phyloP scores from a whole-genome alignment of 192 early-diverging fungal species.

The Geosiphon pyriformis region DNA sequence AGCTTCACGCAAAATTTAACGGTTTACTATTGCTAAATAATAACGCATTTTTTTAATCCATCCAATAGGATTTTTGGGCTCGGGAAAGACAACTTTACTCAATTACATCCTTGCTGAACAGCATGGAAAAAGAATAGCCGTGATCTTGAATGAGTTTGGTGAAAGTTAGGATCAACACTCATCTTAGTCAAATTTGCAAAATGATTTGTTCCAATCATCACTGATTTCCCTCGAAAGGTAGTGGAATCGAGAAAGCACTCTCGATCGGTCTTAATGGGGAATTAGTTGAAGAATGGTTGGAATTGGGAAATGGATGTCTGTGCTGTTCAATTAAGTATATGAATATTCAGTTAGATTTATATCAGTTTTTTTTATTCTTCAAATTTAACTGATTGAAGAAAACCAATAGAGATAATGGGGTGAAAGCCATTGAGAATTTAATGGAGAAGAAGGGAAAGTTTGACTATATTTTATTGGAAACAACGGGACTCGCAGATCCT shows the following conservation, averaged over 20 bases:
- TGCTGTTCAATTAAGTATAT: slow-evolving; percentile 94
- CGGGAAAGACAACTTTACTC: slow-evolving; percentile 91
- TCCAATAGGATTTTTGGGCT: slow-evolving; percentile 67
- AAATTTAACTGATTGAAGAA: no score
- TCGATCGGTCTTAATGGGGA: slow-evolving; percentile 76
- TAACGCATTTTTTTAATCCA: neutral
- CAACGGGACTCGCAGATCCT: slow-evolving; percentile 76
- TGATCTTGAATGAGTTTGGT: slow-evolving; percentile 99
- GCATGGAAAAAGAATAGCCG: slow-evolving; percentile 94
- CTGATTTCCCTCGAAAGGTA: slow-evolving; percentile 48
- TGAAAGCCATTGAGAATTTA: slow-evolving; percentile 88
- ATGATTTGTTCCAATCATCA: neutral
- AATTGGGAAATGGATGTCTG: slow-evolving; percentile 94
- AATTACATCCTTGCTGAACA: slow-evolving; percentile 76
- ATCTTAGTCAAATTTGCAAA: neutral
- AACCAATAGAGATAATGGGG: slow-evolving; percentile 83
- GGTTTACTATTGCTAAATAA: neutral
- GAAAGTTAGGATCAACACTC: slow-evolving; percentile 43
- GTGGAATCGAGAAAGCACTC: slow-evolving; percentile 91
- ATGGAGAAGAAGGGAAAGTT: slow-evolving; percentile 90
- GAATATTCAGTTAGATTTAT: no score
- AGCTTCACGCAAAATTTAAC: neutral
- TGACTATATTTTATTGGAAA: slow-evolving; percentile 95
- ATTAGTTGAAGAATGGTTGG: slow-evolving; percentile 94
- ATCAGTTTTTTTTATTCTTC: no score